Conservation (phyloP, 2,329 filamentous ascomycete genomes). For the Colletotrichum graminicola region DNA sequence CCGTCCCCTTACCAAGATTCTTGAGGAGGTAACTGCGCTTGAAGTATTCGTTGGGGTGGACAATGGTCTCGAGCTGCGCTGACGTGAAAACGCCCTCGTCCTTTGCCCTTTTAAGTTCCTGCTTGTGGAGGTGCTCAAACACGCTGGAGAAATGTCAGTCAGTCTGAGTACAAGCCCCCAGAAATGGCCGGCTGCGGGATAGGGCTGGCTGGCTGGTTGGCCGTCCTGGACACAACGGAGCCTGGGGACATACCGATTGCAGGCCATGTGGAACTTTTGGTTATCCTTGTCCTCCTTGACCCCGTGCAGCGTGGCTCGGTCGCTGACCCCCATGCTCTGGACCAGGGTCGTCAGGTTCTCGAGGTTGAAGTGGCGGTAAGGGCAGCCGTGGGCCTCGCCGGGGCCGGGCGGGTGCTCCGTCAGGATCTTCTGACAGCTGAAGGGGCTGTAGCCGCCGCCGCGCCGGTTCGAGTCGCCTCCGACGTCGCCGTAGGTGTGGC, state of each 20-base stretch:
- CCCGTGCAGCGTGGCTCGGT: slow-evolving; percentile 80
- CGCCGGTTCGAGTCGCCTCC: slow-evolving; percentile 91
- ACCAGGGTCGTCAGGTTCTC: slow-evolving; percentile 87
- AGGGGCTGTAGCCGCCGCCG: slow-evolving; percentile 88
- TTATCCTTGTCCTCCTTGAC: slow-evolving; percentile 91
- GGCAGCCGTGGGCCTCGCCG: slow-evolving; percentile 94
- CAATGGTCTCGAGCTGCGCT: slow-evolving; percentile 90
- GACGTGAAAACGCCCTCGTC: slow-evolving; percentile 79
- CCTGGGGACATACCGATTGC: slow-evolving; percentile 75
- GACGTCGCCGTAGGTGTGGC: slow-evolving; percentile 95
- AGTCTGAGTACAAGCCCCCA: not conserved
- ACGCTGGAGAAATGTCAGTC: slow-evolving; percentile 64
- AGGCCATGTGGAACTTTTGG: slow-evolving; percentile 93
- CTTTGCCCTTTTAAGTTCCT: slow-evolving; percentile 80
- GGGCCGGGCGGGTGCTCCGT: slow-evolving; percentile 88
- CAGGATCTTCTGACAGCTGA: slow-evolving; percentile 94
- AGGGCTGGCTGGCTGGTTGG: not conserved
- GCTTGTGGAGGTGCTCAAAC: slow-evolving; percentile 88
- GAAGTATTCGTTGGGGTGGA: slow-evolving; percentile 98
- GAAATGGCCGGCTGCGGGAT: not conserved
- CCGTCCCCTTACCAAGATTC: slow-evolving; percentile 72
- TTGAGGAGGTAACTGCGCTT: slow-evolving; percentile 93
- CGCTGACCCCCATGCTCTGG: slow-evolving; percentile 82
- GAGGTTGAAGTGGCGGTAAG: slow-evolving; percentile 89
- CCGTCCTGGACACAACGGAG: not conserved